Evolutionary conservation across 805 yeast species (phyloP).

Genomic region (Wickerhamiella azymoides): DNA sequence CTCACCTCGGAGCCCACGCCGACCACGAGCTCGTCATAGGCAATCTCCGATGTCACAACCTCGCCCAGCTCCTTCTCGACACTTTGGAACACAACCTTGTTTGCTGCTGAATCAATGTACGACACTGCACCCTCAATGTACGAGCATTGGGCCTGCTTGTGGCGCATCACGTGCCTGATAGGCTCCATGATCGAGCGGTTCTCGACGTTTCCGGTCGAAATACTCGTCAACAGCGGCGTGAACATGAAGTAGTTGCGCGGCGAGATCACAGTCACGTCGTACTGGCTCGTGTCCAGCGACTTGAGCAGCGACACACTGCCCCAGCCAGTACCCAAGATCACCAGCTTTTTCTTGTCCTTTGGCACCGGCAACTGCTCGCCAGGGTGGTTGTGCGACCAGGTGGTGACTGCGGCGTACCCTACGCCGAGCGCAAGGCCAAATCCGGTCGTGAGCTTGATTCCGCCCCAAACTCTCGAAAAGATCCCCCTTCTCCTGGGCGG

Average conservation of each 20-base stretch:
- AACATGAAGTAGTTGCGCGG: slow-evolving; percentile 92
- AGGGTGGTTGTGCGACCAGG: slow-evolving; percentile 28
- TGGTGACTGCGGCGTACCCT: slow-evolving; percentile 45
- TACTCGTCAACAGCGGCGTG: slow-evolving; percentile 90
- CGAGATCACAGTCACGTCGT: slow-evolving; percentile 79
- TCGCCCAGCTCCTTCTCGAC: slow-evolving; percentile 17
- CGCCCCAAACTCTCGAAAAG: slow-evolving; percentile 1
- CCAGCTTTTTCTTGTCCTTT: slow-evolving; percentile 55
- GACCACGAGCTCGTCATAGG: slow-evolving; percentile 73
- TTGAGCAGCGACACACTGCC: slow-evolving; percentile 78
- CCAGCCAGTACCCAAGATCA: slow-evolving; percentile 75
- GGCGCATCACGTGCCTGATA: slow-evolving; percentile 71
- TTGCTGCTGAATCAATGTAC: slow-evolving; percentile 58
- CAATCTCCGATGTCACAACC: slow-evolving; percentile 31
- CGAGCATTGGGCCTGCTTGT: slow-evolving; percentile 56
- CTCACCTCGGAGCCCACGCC: slow-evolving; percentile 95
- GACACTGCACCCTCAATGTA: slow-evolving; percentile 88
- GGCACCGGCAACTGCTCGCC: slow-evolving; percentile 32
- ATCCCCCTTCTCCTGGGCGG: not conserved
- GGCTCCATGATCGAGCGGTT: slow-evolving; percentile 87
- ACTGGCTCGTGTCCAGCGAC: slow-evolving; percentile 70
- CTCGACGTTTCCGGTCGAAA: slow-evolving; percentile 89
- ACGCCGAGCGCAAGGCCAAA: slow-evolving; percentile 28
- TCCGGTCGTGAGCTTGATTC: slow-evolving; percentile 8
- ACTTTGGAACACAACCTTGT: slow-evolving; percentile 40